A percentile compares a stretch with the other conserved stretches of the same genome.
These are phyloP conservation scores for Lactarius evosmus DNA, from an alignment of 768 basidiomycete genomes.

Conservation along the genomic window DNA sequence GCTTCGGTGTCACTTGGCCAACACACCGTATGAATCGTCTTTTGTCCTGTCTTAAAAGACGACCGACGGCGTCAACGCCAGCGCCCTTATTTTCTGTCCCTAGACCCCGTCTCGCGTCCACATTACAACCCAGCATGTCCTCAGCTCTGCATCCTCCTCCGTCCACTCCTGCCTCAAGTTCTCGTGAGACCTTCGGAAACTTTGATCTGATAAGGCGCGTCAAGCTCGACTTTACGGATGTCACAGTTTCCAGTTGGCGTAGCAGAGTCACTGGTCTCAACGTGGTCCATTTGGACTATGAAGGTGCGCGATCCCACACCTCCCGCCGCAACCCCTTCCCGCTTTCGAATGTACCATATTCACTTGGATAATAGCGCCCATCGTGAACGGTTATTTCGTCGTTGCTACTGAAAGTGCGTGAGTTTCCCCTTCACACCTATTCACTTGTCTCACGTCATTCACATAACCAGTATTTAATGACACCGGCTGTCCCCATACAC, in stretches of 20 bases:
- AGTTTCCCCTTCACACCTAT: constrained; percentile 7
- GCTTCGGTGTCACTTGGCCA: background rate
- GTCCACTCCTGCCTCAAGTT: background rate
- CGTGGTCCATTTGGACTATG: constrained; percentile 87
- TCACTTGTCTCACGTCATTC: constrained; percentile 8
- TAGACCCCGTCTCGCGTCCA: background rate
- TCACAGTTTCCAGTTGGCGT: constrained; percentile 83
- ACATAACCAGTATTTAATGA: constrained; percentile 77
- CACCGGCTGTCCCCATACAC: constrained; percentile 91
- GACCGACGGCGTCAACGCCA: constrained; percentile 3
- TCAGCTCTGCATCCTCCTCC: constrained; percentile 7
- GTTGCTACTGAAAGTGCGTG: constrained; percentile 83
- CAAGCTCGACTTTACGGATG: constrained; percentile 75
- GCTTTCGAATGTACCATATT: constrained; percentile 17
- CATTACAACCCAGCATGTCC: constrained; percentile 19
- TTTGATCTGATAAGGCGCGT: constrained; percentile 80
- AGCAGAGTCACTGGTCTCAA: constrained; percentile 85
- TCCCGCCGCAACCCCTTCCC: background rate
- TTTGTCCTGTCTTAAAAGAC: constrained; percentile 18
- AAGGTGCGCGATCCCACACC: constrained; percentile 59
- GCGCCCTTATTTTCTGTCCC: constrained; percentile 16
- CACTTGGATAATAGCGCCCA: constrained; percentile 54
- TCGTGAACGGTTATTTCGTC: constrained; percentile 89
- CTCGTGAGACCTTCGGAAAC: constrained; percentile 54
- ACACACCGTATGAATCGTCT: constrained; percentile 15